Base-by-base conservation (phyloP, 1,284 basidiomycete genomes). In the Omphalotus olearius region DNA sequence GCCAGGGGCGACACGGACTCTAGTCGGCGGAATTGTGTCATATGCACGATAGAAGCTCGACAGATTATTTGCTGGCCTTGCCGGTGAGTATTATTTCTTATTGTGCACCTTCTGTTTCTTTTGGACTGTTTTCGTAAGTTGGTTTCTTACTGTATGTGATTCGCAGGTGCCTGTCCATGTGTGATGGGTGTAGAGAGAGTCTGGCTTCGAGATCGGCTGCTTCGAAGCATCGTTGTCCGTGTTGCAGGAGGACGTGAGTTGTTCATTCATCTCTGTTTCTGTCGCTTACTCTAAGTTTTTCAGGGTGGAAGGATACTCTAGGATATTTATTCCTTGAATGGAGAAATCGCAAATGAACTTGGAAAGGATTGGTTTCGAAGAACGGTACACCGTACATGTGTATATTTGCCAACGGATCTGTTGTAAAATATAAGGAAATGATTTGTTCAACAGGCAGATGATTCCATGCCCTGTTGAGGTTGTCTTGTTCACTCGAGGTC, bases 1-100 rank as follows among this genome's bases (percentile, higher is more conserved):
- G 46, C 11, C 43, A 45, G 56, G 30, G 66, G 65, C 36, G 72
- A 75, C 49, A 62, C 30, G 30, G 30, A 33, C 30, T 33, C 30
- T 33, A 7, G 61, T 47, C 66, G 75, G 54, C 69, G 71, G 49
- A 75, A 71, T 53, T 90, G 86, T 62, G 86, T 89, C 2, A 76
- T 89, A 48, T 89, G 86, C 60, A 86, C 82, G n/a, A 69, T 70
- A n/a, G 83, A 85, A 57, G 69, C 75, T 17, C 69, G 86, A 42
- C 79, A 85, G 59, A 77, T 89, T 49, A 85, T 89, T 46, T 89
- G 85, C 59, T 89, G 86, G 86, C 86, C 86, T 17, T 89, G 86
- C 64, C 78, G 86, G 83, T 84, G 59, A 59, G 83, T 40, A 30
- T 16, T 11, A n/a, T 10, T n/a, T 16, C 10, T 6, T 38, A 11